Evolutionary conservation across 192 early-diverging fungal genomes (phyloP).

Genomic region (Coemansia sp.): DNA sequence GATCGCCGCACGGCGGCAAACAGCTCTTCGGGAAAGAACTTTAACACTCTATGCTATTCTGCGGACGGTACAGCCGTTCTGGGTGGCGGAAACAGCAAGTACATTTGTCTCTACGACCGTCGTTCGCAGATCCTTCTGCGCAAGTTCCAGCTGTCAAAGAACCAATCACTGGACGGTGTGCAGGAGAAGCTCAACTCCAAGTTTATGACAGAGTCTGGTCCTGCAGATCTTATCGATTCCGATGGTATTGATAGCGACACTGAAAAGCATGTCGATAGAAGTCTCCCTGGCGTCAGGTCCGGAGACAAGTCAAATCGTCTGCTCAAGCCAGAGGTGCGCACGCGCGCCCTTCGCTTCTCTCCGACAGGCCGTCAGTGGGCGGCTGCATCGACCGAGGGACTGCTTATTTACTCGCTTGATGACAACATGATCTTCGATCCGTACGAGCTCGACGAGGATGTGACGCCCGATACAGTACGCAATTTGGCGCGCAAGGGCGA

Average conservation of each 20-base stretch:
- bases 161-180: conserved; percentile 92
- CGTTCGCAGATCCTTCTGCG: conserved; percentile 70
- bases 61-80: conserved; percentile 90
- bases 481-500: conserved; percentile 74
- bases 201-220: conserved; percentile 94
- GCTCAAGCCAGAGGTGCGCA: conserved; percentile 77
- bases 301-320: conserved; percentile 82
- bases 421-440: conserved; percentile 93
- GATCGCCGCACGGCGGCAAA: conserved; percentile 84
- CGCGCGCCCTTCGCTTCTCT: conserved; percentile 84
- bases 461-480: conserved; percentile 84
- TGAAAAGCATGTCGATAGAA: conserved; percentile 72
- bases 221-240: conserved; percentile 78
- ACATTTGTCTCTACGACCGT: conserved; percentile 94
- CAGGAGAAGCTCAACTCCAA: conserved; percentile 84
- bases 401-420: conserved; percentile 94
- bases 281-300: conserved; percentile 82
- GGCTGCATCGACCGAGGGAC: conserved; percentile 92
- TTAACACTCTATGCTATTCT: conserved; percentile 92
- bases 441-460: conserved; percentile 95
- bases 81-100: conserved; percentile 93
- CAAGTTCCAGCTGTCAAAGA: conserved; percentile 89
- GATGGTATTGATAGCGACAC: conserved; percentile 77
- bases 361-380: conserved; percentile 96
- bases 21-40: conserved; percentile 78